These are phyloP conservation scores for Cyclotella kingstonii DNA, from an alignment of 108 stramenopile species.

Conservation along the genomic window DNA sequence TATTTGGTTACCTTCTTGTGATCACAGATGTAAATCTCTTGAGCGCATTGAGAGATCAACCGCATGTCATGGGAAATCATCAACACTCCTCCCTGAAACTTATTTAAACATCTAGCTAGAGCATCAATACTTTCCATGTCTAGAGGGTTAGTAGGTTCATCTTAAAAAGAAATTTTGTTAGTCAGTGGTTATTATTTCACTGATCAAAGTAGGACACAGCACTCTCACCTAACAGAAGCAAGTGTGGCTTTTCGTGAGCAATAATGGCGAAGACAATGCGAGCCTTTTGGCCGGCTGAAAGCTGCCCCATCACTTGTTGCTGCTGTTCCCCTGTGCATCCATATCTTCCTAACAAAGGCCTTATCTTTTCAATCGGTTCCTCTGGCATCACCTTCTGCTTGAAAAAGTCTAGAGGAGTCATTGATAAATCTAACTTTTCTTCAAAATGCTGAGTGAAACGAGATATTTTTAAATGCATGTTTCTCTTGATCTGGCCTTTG, in stretches of 20 bases:
- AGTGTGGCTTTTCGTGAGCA: conserved; percentile 92
- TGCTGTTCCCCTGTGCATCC: conserved; percentile 92
- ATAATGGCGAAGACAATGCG: conserved; percentile 98
- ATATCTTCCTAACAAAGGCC: conserved; percentile 89
- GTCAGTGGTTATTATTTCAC: no score
- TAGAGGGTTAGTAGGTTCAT: conserved; percentile 96
- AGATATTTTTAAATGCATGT: conserved; percentile 91
- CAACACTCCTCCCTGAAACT: conserved; percentile 97
- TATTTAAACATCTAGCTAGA: conserved; percentile 93
- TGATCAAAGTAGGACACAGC: no score
- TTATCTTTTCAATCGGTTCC: conserved; percentile 75
- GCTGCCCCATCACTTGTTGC: conserved; percentile 79
- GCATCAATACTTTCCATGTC: conserved; percentile 99
- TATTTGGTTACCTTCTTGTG: conserved; percentile 84
- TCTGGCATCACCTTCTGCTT: conserved; percentile 86
- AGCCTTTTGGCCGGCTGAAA: conserved; percentile 96
- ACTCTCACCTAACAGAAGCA: conserved; percentile 95
- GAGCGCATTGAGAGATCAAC: conserved; percentile 95
- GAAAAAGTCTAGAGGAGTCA: conserved; percentile 95
- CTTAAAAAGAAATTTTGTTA: no score
- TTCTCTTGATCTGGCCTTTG: conserved; percentile 90
- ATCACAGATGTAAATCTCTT: conserved; percentile 97
- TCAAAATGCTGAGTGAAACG: conserved; percentile 99
- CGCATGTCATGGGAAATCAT: conserved; percentile 99
- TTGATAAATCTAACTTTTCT: conserved; percentile 93